Evolutionary conservation across 2,329 filamentous ascomycete species (phyloP).

Genomic region (Balansia obtecta): DNA sequence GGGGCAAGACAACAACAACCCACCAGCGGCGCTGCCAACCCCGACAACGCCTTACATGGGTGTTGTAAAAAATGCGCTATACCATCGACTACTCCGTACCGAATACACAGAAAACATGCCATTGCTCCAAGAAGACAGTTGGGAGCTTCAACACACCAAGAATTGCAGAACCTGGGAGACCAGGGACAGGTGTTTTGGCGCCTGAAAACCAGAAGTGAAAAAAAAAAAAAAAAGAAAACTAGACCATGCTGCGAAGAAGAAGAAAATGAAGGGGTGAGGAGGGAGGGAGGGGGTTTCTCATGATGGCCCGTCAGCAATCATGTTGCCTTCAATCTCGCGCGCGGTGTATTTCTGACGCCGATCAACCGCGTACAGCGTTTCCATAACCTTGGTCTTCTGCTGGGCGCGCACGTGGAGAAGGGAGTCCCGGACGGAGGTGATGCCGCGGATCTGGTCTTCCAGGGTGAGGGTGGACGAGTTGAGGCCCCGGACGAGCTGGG

Average conservation of each 20-base stretch:
- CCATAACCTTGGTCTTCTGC: constrained; percentile 75
- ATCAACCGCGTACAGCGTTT: constrained; percentile 40
- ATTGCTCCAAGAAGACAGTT: no score
- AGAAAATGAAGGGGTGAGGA: no score
- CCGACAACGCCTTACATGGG: neutral
- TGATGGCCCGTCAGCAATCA: constrained; percentile 7
- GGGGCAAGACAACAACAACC: neutral
- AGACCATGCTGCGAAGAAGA: neutral
- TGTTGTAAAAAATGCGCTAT: neutral
- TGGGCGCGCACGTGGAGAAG: constrained; percentile 61
- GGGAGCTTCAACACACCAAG: neutral
- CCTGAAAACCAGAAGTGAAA: no score
- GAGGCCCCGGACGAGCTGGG: constrained; percentile 62
- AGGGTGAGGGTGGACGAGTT: constrained; percentile 60
- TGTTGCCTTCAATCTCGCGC: constrained; percentile 17
- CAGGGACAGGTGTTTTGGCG: neutral
- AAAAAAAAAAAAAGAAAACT: neutral
- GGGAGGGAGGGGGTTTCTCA: no score
- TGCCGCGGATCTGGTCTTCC: constrained; percentile 72
- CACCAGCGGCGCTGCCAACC: neutral
- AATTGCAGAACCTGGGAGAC: neutral
- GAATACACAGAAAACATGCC: neutral
- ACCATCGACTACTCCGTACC: neutral
- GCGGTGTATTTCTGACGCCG: constrained; percentile 6
- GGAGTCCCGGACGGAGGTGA: constrained; percentile 70